Evolutionary conservation across 371 early-diverging fungal genomes (phyloP).

Genomic region (Coemansia linderi): DNA sequence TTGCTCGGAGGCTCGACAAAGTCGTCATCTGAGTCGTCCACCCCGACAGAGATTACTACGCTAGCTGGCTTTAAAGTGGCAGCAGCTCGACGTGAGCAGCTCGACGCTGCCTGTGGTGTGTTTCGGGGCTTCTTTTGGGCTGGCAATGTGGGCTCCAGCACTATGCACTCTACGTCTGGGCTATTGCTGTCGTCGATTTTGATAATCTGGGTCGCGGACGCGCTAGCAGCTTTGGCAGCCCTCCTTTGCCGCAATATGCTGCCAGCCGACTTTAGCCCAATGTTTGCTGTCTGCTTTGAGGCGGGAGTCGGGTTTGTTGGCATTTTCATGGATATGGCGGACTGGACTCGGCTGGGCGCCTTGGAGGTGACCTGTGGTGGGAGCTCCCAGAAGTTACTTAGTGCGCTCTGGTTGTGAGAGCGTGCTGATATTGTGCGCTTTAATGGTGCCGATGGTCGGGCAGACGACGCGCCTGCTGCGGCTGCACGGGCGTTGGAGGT

Average conservation of each 20-base stretch:
- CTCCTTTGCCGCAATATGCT: neutral
- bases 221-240: neutral
- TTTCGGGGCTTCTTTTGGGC: neutral
- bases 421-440: conserved; percentile 10
- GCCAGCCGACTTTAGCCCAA: neutral
- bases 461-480: neutral
- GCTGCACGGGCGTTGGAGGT: neutral
- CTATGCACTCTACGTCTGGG: conserved; percentile 29
- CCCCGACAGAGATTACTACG: neutral
- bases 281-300: neutral
- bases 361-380: neutral
- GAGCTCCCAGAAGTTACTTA: conserved; percentile 23
- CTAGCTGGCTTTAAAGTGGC: neutral
- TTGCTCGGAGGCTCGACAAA: conserved; percentile 15
- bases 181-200: conserved; percentile 23
- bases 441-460: neutral
- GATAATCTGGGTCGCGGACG: neutral
- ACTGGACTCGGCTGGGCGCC: conserved; percentile 9
- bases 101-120: neutral
- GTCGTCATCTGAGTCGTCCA: conserved; percentile 15
- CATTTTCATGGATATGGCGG: neutral
- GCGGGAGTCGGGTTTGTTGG: neutral
- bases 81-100: neutral
- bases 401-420: conserved; percentile 11
- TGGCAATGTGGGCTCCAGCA: neutral